Percentiles rank a stretch among this genome's conserved stretches.
These are phyloP conservation scores for Achaetomiella virescens DNA, from an alignment of 495 filamentous ascomycete genomes.

Conservation along the genomic window DNA sequence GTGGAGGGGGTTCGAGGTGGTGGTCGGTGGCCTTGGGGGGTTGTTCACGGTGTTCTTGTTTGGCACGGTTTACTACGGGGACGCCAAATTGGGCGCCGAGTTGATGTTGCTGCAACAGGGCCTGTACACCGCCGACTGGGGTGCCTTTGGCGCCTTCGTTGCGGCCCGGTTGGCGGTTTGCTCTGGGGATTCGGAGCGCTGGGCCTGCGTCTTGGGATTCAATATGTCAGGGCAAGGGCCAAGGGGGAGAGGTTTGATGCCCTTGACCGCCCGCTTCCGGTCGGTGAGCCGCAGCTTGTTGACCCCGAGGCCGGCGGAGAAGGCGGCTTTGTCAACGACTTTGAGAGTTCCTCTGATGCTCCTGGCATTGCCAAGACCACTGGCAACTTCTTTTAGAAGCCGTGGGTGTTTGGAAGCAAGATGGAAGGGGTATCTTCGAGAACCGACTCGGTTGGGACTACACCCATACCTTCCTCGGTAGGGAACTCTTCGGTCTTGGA, in stretches of 20 bases:
- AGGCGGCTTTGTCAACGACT: slow-evolving; percentile 23
- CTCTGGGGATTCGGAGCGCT: slow-evolving; percentile 61
- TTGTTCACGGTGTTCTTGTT: slow-evolving; percentile 71
- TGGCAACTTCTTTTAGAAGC: slow-evolving; percentile 45
- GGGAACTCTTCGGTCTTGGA: no score
- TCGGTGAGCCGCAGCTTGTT: slow-evolving; percentile 12
- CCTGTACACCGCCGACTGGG: slow-evolving; percentile 66
- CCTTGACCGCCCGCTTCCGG: slow-evolving; percentile 49
- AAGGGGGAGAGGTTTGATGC: slow-evolving; percentile 54
- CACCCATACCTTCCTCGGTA: no score
- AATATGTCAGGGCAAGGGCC: slow-evolving; percentile 45
- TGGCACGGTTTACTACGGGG: slow-evolving; percentile 62
- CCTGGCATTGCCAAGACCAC: slow-evolving; percentile 33
- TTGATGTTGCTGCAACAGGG: slow-evolving; percentile 64
- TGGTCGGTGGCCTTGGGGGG: slow-evolving; percentile 64
- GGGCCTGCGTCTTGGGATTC: slow-evolving; percentile 45
- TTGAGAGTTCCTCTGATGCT: slow-evolving; percentile 23
- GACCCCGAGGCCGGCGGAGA: slow-evolving; percentile 11
- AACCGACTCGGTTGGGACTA: no score
- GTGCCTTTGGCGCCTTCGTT: slow-evolving; percentile 70
- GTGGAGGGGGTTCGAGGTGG: slow-evolving; percentile 69
- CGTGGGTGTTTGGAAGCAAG: neutral
- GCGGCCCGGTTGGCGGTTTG: slow-evolving; percentile 67
- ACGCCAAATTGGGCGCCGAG: slow-evolving; percentile 54
- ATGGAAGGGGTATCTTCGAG: no score